Conservation (phyloP, 2,329 filamentous ascomycete species). For the Aspergillus sp. region DNA sequence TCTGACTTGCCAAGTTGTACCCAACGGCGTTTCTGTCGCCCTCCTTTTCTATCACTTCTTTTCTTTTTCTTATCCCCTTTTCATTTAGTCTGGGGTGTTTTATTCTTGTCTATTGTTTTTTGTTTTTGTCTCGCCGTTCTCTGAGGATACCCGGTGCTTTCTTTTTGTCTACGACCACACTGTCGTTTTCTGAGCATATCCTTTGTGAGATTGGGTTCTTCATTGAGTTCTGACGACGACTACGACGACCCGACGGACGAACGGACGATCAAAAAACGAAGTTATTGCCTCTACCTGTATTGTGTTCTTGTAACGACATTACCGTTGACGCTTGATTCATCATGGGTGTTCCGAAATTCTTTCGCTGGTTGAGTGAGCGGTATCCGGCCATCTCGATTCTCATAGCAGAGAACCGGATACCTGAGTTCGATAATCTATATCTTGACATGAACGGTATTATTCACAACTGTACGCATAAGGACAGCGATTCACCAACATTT, state of each 20-base stretch:
- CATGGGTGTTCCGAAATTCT: conserved; percentile 79
- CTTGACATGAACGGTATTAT: conserved; percentile 95
- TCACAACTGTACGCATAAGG: conserved; percentile 98
- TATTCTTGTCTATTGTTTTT: conserved; percentile 11
- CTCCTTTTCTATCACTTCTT: conserved; percentile 2
- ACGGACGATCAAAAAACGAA: conserved; percentile 2
- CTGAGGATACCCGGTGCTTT: conserved; percentile 14
- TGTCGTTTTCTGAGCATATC: conserved; percentile 9
- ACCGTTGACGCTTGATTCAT: conserved; percentile 19
- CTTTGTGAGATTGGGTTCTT: conserved; percentile 14
- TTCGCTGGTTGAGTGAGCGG: conserved; percentile 98
- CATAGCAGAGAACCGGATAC: conserved; percentile 97
- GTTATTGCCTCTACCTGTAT: not conserved
- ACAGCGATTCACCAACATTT: conserved; percentile 84
- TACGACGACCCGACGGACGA: conserved; percentile 13
- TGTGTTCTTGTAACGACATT: not conserved
- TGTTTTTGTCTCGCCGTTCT: conserved; percentile 11
- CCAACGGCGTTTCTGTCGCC: conserved; percentile 6
- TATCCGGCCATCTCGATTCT: conserved; percentile 98
- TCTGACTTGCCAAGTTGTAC: conserved; percentile 4
- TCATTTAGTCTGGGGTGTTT: conserved; percentile 7
- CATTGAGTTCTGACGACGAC: conserved; percentile 13
- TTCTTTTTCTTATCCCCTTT: conserved; percentile 1
- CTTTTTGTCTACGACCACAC: conserved; percentile 10
- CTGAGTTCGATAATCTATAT: conserved; percentile 97